Percentiles rank a stretch among this genome's conserved stretches.
Evolutionary conservation across 352 stramenopile genomes (phyloP).

Genomic region (Phytopythium cucurbitacearum): DNA sequence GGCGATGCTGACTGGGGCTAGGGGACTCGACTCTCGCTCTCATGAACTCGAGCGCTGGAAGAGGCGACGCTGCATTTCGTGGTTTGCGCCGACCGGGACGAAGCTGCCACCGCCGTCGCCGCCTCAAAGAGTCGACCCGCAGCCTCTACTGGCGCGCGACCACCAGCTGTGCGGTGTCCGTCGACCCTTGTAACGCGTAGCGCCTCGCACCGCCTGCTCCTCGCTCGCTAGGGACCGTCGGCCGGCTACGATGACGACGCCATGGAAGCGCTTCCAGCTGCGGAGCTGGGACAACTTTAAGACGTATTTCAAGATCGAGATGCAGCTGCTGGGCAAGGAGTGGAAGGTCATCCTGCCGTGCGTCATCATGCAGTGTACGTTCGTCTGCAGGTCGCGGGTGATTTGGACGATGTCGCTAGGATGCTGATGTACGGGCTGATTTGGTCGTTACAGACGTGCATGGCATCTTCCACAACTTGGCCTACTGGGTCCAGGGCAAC

Average conservation of each 20-base stretch:
- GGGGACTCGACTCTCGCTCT: no score
- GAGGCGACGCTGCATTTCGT: no score
- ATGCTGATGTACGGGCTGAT: not conserved
- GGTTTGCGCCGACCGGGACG: no score
- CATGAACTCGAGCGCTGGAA: no score
- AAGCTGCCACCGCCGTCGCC: no score
- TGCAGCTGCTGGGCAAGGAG: constrained; percentile 51
- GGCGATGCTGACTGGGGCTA: no score
- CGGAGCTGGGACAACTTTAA: constrained; percentile 51
- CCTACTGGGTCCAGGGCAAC: constrained; percentile 79
- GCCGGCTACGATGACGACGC: not conserved
- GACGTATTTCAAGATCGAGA: constrained; percentile 62
- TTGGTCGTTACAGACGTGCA: constrained; percentile 44
- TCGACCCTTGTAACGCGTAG: no score
- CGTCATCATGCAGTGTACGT: constrained; percentile 80
- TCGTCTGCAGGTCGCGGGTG: not conserved
- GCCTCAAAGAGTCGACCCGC: no score
- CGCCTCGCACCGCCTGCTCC: no score
- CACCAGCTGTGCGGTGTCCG: no score
- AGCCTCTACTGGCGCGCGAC: no score
- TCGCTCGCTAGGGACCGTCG: no score
- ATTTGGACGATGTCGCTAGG: not conserved
- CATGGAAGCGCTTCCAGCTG: constrained; percentile 38
- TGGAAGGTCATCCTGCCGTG: constrained; percentile 76
- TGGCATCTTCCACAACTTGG: constrained; percentile 81